Base-by-base conservation (phyloP, 164 flowering plant genomes). In the Buxus sempervirens region DNA sequence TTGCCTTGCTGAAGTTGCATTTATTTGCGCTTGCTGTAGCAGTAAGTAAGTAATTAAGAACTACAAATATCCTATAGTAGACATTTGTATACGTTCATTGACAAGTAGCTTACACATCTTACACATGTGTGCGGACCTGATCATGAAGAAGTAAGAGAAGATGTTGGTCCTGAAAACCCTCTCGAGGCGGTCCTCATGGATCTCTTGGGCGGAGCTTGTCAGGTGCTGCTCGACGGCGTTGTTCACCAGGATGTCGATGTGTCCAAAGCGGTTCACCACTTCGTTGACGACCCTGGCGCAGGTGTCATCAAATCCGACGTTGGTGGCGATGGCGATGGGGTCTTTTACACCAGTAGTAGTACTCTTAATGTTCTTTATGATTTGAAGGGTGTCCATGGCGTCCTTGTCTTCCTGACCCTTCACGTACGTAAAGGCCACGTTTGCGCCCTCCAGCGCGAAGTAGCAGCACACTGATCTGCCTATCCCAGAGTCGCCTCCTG, bases 401-500 rank as follows among this genome's bases (percentile, higher is more conserved):
- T 92, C 96, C 70, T 81, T 86, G 49, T 92, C 96, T 60, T 90
- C 98, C 12, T 78, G 81, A 10, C 70, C 75, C 67, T 88, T 85
- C 65, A 88, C 88, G 32, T 85, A 89, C 0, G 96, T 93, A 81
- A 93, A 89, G 19, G 90, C 95, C 68, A 90, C 95, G 0, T 89
- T 89, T 5, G 96, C 96, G 5, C 98, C 95, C 27, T 89, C 95
- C 0, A 75, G 70, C 0, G 89, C 84, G 62, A 82, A 93, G 69
- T 54, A 59, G 67, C 80, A 65, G 76, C 88, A 82, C 55, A 90
- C 95, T 0, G 93, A 89, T 53, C 93, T 64, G 0, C 98, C 94
- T 38, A 92, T 92, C 5, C 94, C 94, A 0, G 90, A 92, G 63
- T 90, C 94, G 0, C 96, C 95, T 0, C 96, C 89, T 0, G 96